phyloP scores from a whole-genome alignment of 371 early-diverging fungal species.

The Zancudomyces culisetae region DNA sequence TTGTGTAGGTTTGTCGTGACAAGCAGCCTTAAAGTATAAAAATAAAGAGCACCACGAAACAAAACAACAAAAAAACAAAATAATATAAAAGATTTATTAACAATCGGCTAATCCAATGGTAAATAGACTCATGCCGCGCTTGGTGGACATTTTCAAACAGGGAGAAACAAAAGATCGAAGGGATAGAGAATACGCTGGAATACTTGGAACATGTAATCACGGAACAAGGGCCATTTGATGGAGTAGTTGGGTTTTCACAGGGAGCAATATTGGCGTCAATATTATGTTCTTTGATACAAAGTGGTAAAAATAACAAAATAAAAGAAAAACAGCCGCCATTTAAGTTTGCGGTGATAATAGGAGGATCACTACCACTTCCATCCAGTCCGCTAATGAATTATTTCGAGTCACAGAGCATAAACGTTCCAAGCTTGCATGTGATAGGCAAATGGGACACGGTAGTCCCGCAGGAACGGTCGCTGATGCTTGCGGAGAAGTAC shows the following conservation, averaged over 20 bases:
- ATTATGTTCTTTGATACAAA: neutral
- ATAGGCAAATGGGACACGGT: conserved; percentile 3
- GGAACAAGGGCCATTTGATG: neutral
- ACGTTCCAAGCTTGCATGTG: neutral
- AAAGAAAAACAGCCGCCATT: neutral
- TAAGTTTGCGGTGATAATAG: conserved; percentile 1
- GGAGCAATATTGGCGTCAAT: conserved; percentile 1
- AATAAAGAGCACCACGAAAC: too few species aligned
- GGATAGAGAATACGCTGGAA: neutral
- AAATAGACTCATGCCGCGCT: neutral
- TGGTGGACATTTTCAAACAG: conserved; percentile 2
- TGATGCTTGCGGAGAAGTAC: neutral
- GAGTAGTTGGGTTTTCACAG: conserved; percentile 2
- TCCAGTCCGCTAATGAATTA: neutral
- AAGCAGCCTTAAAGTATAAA: too few species aligned
- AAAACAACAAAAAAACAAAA: too few species aligned
- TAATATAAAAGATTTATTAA: too few species aligned
- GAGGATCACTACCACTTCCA: neutral
- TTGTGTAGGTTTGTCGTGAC: too few species aligned
- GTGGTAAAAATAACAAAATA: neutral
- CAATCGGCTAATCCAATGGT: too few species aligned
- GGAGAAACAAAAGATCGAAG: neutral
- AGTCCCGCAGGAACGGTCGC: neutral
- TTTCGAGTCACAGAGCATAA: neutral
- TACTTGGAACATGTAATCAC: conserved; percentile 1